Conservation (phyloP, 345 rosid species). For the Camelina neglecta region DNA sequence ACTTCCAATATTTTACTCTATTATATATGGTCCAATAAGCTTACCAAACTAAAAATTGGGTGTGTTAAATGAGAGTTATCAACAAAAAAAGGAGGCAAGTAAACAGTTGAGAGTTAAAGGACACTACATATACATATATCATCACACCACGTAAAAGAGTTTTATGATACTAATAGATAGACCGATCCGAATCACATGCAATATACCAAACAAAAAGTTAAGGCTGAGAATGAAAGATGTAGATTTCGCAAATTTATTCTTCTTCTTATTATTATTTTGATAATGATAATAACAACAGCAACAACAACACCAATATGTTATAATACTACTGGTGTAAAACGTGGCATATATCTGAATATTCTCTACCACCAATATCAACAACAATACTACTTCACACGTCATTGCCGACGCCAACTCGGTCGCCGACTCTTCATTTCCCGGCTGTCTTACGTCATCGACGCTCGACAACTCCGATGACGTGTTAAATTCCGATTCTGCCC, state of each 20-base stretch:
- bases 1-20: background rate
- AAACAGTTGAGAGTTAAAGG: conserved; percentile 43
- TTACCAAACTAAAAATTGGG: conserved; percentile 31
- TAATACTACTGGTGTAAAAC: conserved; percentile 24
- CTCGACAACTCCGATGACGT: background rate
- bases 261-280: conserved; percentile 24
- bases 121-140: background rate
- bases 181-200: conserved; percentile 48
- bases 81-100: conserved; percentile 6
- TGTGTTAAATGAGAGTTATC: conserved; percentile 33
- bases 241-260: conserved; percentile 15
- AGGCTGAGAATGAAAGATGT: conserved; percentile 41
- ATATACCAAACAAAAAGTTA: conserved; percentile 44
- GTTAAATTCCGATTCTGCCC: conserved; percentile 38
- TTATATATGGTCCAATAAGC: conserved; percentile 22
- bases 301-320: conserved; percentile 27
- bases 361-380: conserved; percentile 41
- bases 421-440: conserved; percentile 17
- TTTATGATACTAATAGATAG: conserved; percentile 28
- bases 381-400: conserved; percentile 28
- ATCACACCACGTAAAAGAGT: conserved; percentile 36
- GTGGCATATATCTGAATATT: conserved; percentile 45
- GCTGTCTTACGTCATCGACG: no score
- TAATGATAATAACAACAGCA: conserved; percentile 11
- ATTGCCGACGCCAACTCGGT: conserved; percentile 17